Conservation (phyloP, 2,329 filamentous ascomycete genomes). For the Microsporum ferrugineum region DNA sequence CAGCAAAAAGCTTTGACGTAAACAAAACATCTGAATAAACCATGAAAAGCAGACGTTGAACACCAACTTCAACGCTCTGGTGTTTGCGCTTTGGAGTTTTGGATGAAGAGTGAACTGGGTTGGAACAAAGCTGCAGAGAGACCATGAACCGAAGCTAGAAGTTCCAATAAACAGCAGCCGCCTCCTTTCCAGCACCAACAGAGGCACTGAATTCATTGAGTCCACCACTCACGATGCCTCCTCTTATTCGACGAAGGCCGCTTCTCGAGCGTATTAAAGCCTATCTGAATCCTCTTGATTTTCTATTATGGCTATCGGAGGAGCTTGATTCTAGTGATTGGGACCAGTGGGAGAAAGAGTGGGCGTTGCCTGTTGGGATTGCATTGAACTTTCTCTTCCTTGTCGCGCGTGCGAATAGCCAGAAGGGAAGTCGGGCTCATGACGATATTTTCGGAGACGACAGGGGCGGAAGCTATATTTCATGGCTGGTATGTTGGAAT, state of each 20-base stretch:
- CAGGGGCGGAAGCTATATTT: constrained; percentile 52
- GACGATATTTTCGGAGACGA: constrained; percentile 82
- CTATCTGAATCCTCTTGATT: constrained; percentile 76
- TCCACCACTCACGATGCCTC: constrained; percentile 47
- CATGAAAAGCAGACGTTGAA: neutral
- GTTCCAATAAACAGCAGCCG: neutral
- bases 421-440: constrained; percentile 39
- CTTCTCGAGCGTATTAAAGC: constrained; percentile 68
- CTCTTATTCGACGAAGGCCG: constrained; percentile 69
- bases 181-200: neutral
- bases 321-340: constrained; percentile 85
- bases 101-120: neutral
- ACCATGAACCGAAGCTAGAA: neutral
- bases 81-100: neutral
- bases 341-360: constrained; percentile 63
- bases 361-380: constrained; percentile 65
- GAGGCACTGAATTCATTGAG: neutral
- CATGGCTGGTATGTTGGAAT: constrained; percentile 46
- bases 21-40: neutral
- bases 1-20: neutral
- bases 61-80: neutral
- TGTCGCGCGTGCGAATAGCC: constrained; percentile 67
- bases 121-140: neutral
- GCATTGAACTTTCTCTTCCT: constrained; percentile 68
- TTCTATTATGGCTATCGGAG: constrained; percentile 81